phyloP scores from a whole-genome alignment of 139 green algal genomes.

The Volvox africanus region DNA sequence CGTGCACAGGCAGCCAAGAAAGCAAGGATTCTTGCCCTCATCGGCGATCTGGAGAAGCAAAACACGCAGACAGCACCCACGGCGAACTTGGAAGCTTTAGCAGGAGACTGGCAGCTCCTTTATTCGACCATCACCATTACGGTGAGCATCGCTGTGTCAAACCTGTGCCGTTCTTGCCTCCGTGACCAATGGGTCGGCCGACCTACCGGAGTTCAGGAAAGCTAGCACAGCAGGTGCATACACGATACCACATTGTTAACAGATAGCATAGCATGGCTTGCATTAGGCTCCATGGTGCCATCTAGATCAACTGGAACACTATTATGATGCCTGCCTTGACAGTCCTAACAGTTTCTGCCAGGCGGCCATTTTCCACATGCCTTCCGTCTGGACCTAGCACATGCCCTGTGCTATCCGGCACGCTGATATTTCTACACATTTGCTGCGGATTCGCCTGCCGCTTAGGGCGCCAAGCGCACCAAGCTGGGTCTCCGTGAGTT shows the following conservation, averaged over 20 bases:
- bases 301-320: too few relatives aligned
- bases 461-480: constrained; percentile 76
- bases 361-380: too few relatives aligned
- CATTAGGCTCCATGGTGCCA: too few relatives aligned
- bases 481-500: constrained; percentile 88
- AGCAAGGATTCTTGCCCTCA: constrained; percentile 57
- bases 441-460: not conserved
- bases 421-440: too few relatives aligned
- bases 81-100: constrained; percentile 60
- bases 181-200: constrained; percentile 4
- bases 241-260: too few relatives aligned
- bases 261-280: too few relatives aligned
- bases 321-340: too few relatives aligned
- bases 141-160: constrained; percentile 46
- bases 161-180: not conserved
- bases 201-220: too few relatives aligned
- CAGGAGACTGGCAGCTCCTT: constrained; percentile 80
- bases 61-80: constrained; percentile 60
- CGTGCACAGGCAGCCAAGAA: constrained; percentile 63
- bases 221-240: too few relatives aligned
- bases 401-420: too few relatives aligned
- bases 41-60: constrained; percentile 66
- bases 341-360: too few relatives aligned
- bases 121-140: constrained; percentile 88
- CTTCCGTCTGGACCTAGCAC: too few relatives aligned